Conservation (phyloP, 78 protist species). For the Dictyostelium brefeldianum region DNA sequence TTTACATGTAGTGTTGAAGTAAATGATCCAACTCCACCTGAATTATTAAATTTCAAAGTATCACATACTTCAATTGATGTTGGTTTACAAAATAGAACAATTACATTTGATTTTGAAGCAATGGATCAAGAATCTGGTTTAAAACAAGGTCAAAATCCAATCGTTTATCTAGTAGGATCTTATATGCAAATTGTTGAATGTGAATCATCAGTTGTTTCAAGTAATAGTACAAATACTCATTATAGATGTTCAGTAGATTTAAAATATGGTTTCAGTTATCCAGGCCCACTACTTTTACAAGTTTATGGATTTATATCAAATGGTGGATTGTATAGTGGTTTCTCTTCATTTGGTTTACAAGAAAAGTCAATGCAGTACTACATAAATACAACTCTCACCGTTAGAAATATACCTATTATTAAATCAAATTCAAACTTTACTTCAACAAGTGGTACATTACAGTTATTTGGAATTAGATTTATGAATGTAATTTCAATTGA, state of each 20-base stretch:
- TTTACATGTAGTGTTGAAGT: not conserved
- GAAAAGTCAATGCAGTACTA: not conserved
- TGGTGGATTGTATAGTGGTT: not conserved
- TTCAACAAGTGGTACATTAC: too few relatives aligned
- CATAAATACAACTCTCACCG: not conserved
- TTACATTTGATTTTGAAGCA: slow-evolving; percentile 9
- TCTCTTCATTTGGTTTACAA: not conserved
- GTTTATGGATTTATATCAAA: slow-evolving; percentile 1
- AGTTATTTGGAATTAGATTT: too few relatives aligned
- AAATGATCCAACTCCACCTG: not conserved
- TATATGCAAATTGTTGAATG: not conserved
- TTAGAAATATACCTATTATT: not conserved
- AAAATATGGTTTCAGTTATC: slow-evolving; percentile 1
- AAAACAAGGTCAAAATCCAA: not conserved
- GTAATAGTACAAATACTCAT: not conserved
- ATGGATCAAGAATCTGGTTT: not conserved
- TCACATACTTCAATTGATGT: not conserved
- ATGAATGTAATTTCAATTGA: too few relatives aligned
- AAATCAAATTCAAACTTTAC: not conserved
- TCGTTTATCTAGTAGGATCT: not conserved
- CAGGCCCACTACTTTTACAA: not conserved
- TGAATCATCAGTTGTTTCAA: not conserved
- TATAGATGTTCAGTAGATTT: not conserved
- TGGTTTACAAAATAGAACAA: not conserved
- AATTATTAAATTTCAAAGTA: not conserved